Base-by-base conservation (phyloP, 2,329 filamentous ascomycete species). In the Gaeumannomyces tritici region DNA sequence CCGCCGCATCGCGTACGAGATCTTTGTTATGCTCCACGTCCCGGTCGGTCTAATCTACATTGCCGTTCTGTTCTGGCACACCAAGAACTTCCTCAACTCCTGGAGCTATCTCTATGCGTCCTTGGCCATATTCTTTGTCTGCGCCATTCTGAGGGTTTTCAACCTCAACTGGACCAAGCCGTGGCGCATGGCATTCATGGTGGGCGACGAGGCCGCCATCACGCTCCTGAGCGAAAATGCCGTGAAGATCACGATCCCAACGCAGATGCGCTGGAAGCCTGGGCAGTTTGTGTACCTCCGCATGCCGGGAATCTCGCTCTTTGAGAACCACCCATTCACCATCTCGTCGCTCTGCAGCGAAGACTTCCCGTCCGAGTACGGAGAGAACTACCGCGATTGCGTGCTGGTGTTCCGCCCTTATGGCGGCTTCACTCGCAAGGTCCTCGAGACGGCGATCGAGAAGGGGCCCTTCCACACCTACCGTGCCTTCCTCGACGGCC, bases 321-420 rank as follows among this genome's bases (percentile, higher is more conserved):
- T 97, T 63, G 91, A 96, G 67, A 97, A 96, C 68, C 95, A 98
- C 69, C 93, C 93, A 0, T 98, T 98, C 72, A 98, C 95, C 0
- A 93, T 98, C 62, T 87, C 93, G 2, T 97, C 92, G 0, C 81
- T 96, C 9, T 97, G 92, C 75, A 96, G 90, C 71, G 89, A 96
- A 57, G 92, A 96, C 71, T 96, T 97, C 65, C 91, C 92, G 1
- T 96, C 93, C 0, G 89, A 91, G 63, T 96, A 96, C 69, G 93
- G 93, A 31, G 89, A 95, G 67, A 82, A 89, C 61, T 96, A 93
- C 70, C 82, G 92, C 60, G 93, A 98, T 72, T 92, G 96, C 75
- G 89, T 90, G 11, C 79, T 98, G 21, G 91, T 98, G 0, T 97
- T 98, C 77, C 86, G 93, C 63, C 93, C 95, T 0, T 96, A 95